Evolutionary conservation across 495 filamentous ascomycete species (phyloP).

Genomic region (Xylaria cubensis): DNA sequence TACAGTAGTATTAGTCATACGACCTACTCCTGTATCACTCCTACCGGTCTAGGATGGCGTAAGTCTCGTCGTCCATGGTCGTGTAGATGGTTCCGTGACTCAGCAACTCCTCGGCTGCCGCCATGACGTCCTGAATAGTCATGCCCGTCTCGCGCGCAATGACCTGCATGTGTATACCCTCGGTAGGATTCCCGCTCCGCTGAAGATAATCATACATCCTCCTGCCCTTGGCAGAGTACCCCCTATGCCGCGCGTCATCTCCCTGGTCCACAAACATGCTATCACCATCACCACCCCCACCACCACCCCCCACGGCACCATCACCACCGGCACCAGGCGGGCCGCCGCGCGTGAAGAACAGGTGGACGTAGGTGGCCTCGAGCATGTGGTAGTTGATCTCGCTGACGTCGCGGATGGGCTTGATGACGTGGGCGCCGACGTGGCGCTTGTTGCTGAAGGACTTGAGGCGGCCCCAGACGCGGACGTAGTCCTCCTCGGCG

Average conservation of each 20-base stretch:
- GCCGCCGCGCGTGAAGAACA: conserved; percentile 80
- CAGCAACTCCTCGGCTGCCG: conserved; percentile 80
- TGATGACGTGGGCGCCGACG: conserved; percentile 80
- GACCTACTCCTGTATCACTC: not conserved
- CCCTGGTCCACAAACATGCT: conserved; percentile 60
- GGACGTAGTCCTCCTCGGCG: conserved; percentile 74
- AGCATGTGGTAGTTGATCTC: conserved; percentile 90
- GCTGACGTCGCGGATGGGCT: conserved; percentile 81
- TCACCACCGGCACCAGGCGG: conserved; percentile 46
- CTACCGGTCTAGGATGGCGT: conserved; percentile 68
- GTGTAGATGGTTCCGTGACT: conserved; percentile 79
- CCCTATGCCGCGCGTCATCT: conserved; percentile 48
- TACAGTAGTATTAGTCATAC: not conserved
- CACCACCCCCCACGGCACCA: conserved; percentile 30
- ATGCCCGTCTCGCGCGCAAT: conserved; percentile 70
- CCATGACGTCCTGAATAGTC: conserved; percentile 69
- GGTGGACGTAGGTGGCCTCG: conserved; percentile 84
- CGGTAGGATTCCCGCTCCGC: conserved; percentile 66
- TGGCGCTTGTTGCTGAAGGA: conserved; percentile 79
- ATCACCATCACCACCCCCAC: conserved; percentile 42
- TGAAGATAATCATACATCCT: conserved; percentile 72
- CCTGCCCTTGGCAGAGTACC: conserved; percentile 55
- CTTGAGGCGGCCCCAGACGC: conserved; percentile 81
- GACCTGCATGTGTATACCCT: conserved; percentile 79
- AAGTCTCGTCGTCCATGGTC: conserved; percentile 87